Base-by-base conservation (phyloP, 2,329 filamentous ascomycete species). In the Macrophomina tecta region DNA sequence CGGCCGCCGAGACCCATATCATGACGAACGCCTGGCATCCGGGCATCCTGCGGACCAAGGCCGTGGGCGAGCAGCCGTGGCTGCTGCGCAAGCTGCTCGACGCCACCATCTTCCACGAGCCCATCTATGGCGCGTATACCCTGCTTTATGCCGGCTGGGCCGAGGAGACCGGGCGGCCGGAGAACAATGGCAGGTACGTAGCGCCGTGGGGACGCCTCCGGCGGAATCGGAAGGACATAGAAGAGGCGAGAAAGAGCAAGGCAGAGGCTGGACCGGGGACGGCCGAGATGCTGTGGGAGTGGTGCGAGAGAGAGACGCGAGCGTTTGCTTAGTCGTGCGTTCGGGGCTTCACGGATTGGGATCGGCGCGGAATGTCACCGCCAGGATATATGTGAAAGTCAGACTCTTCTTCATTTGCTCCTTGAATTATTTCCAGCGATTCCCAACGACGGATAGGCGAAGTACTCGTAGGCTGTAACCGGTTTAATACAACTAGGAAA, bases 171-270 rank as follows among this genome's bases (percentile, higher is more conserved):
- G 42, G 36, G 5, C 40, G n/a, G 16, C 77, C 77, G 62, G 28
- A 61, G 36, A 61, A 61, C 40, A 48, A 34, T 6, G 79, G 78
- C 2, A 70, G 67, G 6, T 77, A 76, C 55, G 69, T 85, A 45
- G 75, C 82, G 64, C 82, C 83, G 3, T 85, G 83, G 83, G 83
- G 83, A n/a, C 70, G 78, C n/a, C 68, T 68, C 73, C 78, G 40
- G 70, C 48, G 42, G 30, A 74, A 79, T n/a, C 72, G 77, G 18
- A 68, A 69, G 46, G 79, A 80, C 68, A 32, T 82, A 5, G 68
- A 72, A 7, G 64, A 72, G 9, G 75, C 69, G 14, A 72, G 73
- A 1, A 78, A 74, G 67, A 68, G 72, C 2, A 68, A 74, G 58
- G 73, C 72, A 23, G 77, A 81, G 53, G 79, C 78, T 34, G 79